Evolutionary conservation across 805 yeast species (phyloP).

Genomic region (Priceomyces haplophilus): DNA sequence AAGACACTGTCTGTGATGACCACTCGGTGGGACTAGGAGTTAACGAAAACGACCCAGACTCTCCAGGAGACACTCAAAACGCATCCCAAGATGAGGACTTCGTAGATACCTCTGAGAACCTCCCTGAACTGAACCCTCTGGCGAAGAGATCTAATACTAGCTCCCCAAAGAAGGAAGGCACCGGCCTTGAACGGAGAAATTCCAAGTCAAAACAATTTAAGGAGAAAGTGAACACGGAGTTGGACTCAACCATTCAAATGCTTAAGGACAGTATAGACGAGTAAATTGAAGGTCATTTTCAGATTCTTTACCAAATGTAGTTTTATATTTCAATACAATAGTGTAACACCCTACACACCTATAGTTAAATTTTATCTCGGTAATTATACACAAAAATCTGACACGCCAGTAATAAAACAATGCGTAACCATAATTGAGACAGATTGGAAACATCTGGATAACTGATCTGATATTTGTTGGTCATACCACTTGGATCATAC

Average conservation of each 20-base stretch:
- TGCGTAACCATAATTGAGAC: not conserved
- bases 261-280: constrained; percentile 35
- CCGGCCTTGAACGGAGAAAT: constrained; percentile 20
- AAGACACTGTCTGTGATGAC: not conserved
- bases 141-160: not conserved
- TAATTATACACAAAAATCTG: not conserved
- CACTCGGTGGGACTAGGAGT: too few relatives aligned
- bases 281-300: not conserved
- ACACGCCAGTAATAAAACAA: not conserved
- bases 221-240: constrained; percentile 29
- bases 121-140: constrained; percentile 2
- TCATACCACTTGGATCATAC: not conserved
- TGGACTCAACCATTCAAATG: constrained; percentile 39
- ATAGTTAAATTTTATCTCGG: not conserved
- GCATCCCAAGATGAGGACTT: constrained; percentile 15
- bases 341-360: constrained; percentile 3
- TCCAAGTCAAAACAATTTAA: constrained; percentile 35
- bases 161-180: not conserved
- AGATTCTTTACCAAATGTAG: not conserved
- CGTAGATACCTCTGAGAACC: constrained; percentile 17
- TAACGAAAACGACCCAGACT: not conserved
- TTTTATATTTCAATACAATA: not conserved
- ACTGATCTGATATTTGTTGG: not conserved
- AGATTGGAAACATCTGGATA: not conserved
- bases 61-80: not conserved